Evolutionary conservation across 2,329 filamentous ascomycete species (phyloP), one percentile per base, ranked within the genome.

Genomic region (Pseudonectria foliicola): DNA sequence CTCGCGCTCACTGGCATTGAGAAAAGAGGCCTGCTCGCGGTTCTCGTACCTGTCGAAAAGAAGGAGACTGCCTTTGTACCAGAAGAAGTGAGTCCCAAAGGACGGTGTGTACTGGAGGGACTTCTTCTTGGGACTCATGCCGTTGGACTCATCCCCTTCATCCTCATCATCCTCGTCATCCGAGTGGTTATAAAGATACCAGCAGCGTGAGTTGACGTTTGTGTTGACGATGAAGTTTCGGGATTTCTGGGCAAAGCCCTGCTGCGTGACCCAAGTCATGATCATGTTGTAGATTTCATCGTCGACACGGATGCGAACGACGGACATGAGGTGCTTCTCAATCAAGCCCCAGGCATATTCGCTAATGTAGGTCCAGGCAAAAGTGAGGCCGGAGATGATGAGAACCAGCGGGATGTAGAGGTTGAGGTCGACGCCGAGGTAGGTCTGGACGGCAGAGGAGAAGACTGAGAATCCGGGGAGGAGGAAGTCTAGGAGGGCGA

Each of bases 271-370:
- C 81, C 81, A 85, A 16, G 67, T 68, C 77, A 85, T 83, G 27
- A 85, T 50, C 49, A 83, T 82, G 51, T 80, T 80, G 62, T 83
- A 85, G 37, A 82, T 75, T 53, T 85, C 81, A 47, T 86, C 82
- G 38, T 85, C 79, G 18, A 75, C 70, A 29, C 77, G 71, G 26
- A 86, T 73, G 46, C 80, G 75, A 13, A 80, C 79, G 2, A 71
- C 75, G 3, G 75, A 81, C 66, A 82, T 77, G 46, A 81, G 70
- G 47, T 82, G 63, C 6, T 61, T 49, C 27, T 72, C 64, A 21
- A 79, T 43, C 26, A 70, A 55, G 1, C 56, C 53, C 61, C 65
- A 71, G 10, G 74, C 38, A 45, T 67, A 70, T 3, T 62, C 55
- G 34, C 60, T 67, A 29, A 73, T 52, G 45, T 80, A 80, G 41